phyloP scores from a whole-genome alignment of 2,329 filamentous ascomycete species.

The Ceratocystis ficicola region DNA sequence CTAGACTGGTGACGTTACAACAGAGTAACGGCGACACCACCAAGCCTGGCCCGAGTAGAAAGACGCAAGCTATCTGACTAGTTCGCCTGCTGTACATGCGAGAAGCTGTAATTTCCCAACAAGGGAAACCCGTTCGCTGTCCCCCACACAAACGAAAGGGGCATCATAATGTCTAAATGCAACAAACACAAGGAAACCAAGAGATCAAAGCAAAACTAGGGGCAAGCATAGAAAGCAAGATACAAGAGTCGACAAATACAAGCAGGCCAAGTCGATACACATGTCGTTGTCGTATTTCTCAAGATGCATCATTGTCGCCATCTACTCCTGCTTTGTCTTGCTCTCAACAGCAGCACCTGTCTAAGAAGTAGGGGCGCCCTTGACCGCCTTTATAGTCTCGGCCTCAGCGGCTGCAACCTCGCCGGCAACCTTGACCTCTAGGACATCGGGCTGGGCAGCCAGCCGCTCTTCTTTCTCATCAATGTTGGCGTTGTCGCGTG shows the following conservation, averaged over 20 bases:
- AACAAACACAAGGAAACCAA: slow-evolving; percentile 18
- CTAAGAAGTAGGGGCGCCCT: slow-evolving; percentile 1
- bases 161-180: slow-evolving; percentile 22
- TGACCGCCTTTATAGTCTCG: slow-evolving; percentile 19
- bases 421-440: slow-evolving; percentile 43
- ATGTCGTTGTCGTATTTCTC: background rate
- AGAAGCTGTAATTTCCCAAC: slow-evolving; percentile 2
- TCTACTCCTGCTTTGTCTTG: slow-evolving; percentile 27
- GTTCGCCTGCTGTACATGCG: background rate
- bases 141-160: slow-evolving; percentile 16
- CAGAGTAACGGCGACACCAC: too few species aligned
- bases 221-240: slow-evolving; percentile 5
- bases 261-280: background rate
- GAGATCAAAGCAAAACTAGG: slow-evolving; percentile 13
- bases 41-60: background rate
- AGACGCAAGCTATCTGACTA: background rate
- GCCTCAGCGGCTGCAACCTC: slow-evolving; percentile 20
- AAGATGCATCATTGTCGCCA: slow-evolving; percentile 14
- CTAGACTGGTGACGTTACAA: too few species aligned
- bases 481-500: slow-evolving; percentile 81
- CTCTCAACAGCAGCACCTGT: slow-evolving; percentile 23
- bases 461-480: slow-evolving; percentile 79
- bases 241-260: slow-evolving; percentile 9
- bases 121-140: slow-evolving; percentile 5
- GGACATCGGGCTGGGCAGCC: slow-evolving; percentile 38